Evolutionary conservation across 257 asterid species (phyloP), one percentile per base, ranked within the genome.

Genomic region (Petunia secreta): DNA sequence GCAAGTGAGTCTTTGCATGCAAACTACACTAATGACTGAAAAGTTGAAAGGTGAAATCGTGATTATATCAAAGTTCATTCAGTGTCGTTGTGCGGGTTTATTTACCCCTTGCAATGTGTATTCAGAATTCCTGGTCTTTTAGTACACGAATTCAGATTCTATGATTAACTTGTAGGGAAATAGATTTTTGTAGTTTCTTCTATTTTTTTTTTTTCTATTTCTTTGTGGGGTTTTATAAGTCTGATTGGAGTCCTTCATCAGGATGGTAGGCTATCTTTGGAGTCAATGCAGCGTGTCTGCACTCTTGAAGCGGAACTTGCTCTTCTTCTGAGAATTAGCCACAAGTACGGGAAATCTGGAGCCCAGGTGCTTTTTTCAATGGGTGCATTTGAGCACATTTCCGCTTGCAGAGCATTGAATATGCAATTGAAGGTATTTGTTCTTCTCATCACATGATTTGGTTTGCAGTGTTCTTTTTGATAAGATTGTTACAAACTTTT

Each of bases 251-350:
- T 36, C 25, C 60, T 75, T 71, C 75, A 79, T 77, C 89, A 93
- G 98, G 98, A 90, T 85, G 91, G 96, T 80, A 90, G 94, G 50
- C 82, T 84, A 74, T 92, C 98, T 46, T 87, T 91, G 81, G 95
- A 90, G 79, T 92, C 99, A 80, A 89, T 89, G 96, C 98, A 95
- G 87, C 93, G 93, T 63, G 89, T 90, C 59, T 95, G 96, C 89
- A 94, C 93, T 75, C 95, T 95, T 81, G 97, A 95, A 88, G 98
- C 97, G 1, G 91, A 90, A 83, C 91, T 95, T 69, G 89, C 96
- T 79, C 84, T 95, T 55, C 85, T 95, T 69, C 88, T 96, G 81
- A 90, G 97, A 86, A 91, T 96, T 79, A 91, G 97, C 88, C 94
- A 96, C 87, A 91, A 91, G 80, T 94, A 92, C 69, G 97, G 99